Conservation (phyloP, 306 rosid genomes). For the Quercus alba region DNA sequence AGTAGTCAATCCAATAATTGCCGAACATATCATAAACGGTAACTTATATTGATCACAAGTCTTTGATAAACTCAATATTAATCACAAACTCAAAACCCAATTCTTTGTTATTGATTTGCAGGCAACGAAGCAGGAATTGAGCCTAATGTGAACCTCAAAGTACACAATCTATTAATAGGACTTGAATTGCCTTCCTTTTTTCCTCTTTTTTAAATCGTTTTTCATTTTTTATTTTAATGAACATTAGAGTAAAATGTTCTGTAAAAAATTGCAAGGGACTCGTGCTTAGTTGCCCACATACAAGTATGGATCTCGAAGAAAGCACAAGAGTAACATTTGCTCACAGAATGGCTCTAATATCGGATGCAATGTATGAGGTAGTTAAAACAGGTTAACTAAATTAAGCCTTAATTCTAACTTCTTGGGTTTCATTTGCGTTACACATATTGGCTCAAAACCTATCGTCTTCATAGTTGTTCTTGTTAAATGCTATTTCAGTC, state of each 20-base stretch:
- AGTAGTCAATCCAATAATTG: slow-evolving; percentile 15
- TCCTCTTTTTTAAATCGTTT: not conserved
- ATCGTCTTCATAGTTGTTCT: no score
- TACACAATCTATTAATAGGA: not conserved
- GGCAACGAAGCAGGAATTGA: slow-evolving; percentile 23
- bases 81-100: not conserved
- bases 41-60: not conserved
- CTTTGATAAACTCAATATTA: not conserved
- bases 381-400: not conserved
- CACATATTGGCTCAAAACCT: not conserved
- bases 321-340: slow-evolving; percentile 6
- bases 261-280: not conserved
- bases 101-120: not conserved
- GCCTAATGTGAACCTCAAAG: slow-evolving; percentile 24
- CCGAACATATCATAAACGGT: slow-evolving; percentile 23
- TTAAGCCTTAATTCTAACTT: not conserved
- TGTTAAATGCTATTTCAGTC: not conserved
- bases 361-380: slow-evolving; percentile 22
- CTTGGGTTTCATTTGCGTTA: not conserved
- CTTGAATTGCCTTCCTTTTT: not conserved
- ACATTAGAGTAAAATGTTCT: not conserved
- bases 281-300: slow-evolving; percentile 21
- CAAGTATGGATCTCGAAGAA: slow-evolving; percentile 1
- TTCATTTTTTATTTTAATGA: not conserved
- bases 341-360: slow-evolving; percentile 25